Percentiles rank a stretch among this genome's conserved stretches.
phyloP scores from a whole-genome alignment of 495 filamentous ascomycete genomes.

The Hyaloscypha finlandica region DNA sequence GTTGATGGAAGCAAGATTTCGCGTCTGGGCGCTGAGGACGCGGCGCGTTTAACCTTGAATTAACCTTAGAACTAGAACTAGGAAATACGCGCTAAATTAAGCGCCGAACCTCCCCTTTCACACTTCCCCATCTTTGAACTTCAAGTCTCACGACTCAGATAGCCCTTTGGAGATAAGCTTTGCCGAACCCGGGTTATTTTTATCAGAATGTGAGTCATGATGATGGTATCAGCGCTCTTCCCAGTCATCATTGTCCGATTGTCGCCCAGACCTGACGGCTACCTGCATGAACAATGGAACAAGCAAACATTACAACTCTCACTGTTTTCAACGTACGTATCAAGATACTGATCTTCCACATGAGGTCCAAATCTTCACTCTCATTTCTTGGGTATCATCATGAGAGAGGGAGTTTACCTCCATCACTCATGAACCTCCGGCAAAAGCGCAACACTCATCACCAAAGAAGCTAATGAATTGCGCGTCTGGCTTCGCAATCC shows the following conservation, averaged over 20 bases:
- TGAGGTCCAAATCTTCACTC: background rate
- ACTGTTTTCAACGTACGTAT: background rate
- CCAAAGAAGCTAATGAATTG: too few relatives aligned
- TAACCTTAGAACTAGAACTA: background rate
- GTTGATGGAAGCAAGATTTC: background rate
- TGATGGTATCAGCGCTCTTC: background rate
- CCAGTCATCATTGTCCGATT: background rate
- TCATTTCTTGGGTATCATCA: background rate
- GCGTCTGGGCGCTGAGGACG: slow-evolving; percentile 1
- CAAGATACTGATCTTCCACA: background rate
- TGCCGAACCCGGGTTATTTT: too few relatives aligned
- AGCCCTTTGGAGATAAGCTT: too few relatives aligned
- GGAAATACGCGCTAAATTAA: background rate
- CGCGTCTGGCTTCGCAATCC: too few relatives aligned
- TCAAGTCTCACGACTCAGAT: too few relatives aligned
- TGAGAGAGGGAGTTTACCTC: background rate
- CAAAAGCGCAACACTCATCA: too few relatives aligned
- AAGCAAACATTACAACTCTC: background rate
- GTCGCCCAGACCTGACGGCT: background rate
- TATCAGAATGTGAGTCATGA: too few relatives aligned
- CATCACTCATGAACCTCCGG: too few relatives aligned
- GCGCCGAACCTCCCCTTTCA: background rate
- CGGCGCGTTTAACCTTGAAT: background rate
- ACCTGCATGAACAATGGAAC: slow-evolving; percentile 7
- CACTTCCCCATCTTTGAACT: too few relatives aligned